These are phyloP conservation scores for Bipolaris bicolor DNA, from an alignment of 2,329 filamentous ascomycete genomes.

Conservation along the genomic window DNA sequence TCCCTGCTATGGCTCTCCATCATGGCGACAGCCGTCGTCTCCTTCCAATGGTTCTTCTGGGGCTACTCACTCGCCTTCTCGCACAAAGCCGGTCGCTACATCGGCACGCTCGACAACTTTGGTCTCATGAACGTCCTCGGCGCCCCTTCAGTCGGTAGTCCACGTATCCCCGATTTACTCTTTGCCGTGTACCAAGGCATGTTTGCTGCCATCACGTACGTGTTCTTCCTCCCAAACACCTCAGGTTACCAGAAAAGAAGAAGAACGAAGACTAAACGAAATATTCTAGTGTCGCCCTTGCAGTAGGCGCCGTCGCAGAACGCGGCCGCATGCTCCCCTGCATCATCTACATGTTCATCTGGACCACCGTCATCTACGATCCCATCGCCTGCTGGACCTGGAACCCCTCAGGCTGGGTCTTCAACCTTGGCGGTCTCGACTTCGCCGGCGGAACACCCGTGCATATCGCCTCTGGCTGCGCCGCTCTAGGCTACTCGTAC, in stretches of 20 bases:
- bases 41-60: conserved; percentile 97
- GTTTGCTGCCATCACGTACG: conserved; percentile 87
- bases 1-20: conserved; percentile 85
- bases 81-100: conserved; percentile 74
- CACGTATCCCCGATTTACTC: conserved; percentile 78
- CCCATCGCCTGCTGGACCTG: conserved; percentile 95
- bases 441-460: conserved; percentile 91
- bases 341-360: conserved; percentile 91
- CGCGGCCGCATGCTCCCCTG: conserved; percentile 86
- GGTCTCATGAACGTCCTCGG: conserved; percentile 78
- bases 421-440: conserved; percentile 79
- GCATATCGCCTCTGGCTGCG: conserved; percentile 82
- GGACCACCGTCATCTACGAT: conserved; percentile 89
- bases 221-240: conserved; percentile 45
- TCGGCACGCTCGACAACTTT: conserved; percentile 80
- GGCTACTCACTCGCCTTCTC: conserved; percentile 85
- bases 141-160: conserved; percentile 74
- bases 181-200: conserved; percentile 89
- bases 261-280: too few relatives aligned
- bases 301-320: conserved; percentile 84
- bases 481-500: conserved; percentile 87
- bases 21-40: conserved; percentile 78
- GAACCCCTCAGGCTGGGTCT: conserved; percentile 83
- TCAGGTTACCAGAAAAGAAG: too few relatives aligned
- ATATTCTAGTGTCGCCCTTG: conserved; percentile 75